Conservation (phyloP, 257 asterid genomes). For the Ajuga chamaepitys region DNA sequence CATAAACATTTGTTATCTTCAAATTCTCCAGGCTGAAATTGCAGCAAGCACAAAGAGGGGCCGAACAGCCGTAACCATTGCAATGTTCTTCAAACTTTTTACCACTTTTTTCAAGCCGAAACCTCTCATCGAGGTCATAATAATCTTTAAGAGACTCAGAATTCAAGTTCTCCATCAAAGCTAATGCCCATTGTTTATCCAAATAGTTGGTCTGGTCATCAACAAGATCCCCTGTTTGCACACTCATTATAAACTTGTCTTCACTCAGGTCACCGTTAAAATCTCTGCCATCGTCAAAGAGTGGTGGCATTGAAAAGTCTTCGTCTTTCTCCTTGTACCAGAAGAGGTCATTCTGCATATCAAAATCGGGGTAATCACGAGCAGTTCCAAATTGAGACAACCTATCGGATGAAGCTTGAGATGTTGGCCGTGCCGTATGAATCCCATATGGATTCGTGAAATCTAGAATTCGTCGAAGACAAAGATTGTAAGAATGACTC, state of each 20-base stretch:
- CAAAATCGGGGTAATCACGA: conserved; percentile 76
- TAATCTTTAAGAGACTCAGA: conserved; percentile 21
- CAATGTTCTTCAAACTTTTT: conserved; percentile 16
- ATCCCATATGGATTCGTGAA: conserved; percentile 75
- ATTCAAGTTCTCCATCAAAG: conserved; percentile 11
- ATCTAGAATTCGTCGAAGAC: conserved; percentile 31
- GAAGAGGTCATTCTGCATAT: conserved; percentile 59
- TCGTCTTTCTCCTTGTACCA: conserved; percentile 74
- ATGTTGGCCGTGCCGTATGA: conserved; percentile 36
- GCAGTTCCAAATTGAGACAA: conserved; percentile 86
- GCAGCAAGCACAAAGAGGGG: conserved; percentile 49
- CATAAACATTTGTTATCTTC: conserved; percentile 17
- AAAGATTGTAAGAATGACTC: neutral
- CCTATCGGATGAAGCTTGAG: conserved; percentile 72
- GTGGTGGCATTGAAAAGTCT: conserved; percentile 60
- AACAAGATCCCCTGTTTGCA: conserved; percentile 26
- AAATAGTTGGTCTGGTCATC: conserved; percentile 20
- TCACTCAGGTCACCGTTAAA: conserved; percentile 50
- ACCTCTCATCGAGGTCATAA: conserved; percentile 20
- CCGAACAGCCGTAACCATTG: conserved; percentile 30
- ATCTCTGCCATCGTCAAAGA: conserved; percentile 37
- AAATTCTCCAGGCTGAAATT: conserved; percentile 18
- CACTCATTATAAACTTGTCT: conserved; percentile 61
- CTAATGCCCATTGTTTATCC: conserved; percentile 23
- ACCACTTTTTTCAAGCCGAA: conserved; percentile 17